These are phyloP conservation scores for Parietaria judaica DNA, from an alignment of 306 rosid species.

Conservation along the genomic window DNA sequence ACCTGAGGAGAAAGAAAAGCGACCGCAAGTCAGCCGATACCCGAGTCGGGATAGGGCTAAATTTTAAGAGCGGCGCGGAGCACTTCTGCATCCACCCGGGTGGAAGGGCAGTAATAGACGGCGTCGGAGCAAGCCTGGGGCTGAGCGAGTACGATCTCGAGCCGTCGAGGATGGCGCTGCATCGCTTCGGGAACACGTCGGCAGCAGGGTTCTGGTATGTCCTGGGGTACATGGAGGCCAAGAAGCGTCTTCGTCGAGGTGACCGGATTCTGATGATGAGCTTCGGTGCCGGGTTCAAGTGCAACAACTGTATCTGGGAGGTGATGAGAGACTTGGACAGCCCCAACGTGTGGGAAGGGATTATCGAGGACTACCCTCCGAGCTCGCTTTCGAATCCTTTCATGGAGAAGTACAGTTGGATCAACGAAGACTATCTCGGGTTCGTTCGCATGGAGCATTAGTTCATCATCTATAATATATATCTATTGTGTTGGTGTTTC, in stretches of 20 bases:
- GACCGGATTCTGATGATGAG: constrained; percentile 69
- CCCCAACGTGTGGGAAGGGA: constrained; percentile 61
- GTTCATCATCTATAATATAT: background rate
- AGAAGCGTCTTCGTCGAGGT: constrained; percentile 69
- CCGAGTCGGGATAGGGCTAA: constrained; percentile 22
- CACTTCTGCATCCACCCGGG: constrained; percentile 82
- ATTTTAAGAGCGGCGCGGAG: constrained; percentile 53
- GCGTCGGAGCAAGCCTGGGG: constrained; percentile 57
- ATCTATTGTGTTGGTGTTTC: background rate
- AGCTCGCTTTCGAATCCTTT: constrained; percentile 35
- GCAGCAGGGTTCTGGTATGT: constrained; percentile 91
- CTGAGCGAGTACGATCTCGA: constrained; percentile 56
- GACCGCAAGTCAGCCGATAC: background rate
- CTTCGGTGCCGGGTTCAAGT: constrained; percentile 87
- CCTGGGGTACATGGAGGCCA: constrained; percentile 88
- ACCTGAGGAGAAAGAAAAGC: background rate
- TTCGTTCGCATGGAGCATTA: constrained; percentile 46
- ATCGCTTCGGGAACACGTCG: constrained; percentile 79
- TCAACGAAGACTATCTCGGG: constrained; percentile 53
- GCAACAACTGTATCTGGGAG: constrained; percentile 87
- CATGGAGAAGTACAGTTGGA: constrained; percentile 61
- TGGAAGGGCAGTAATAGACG: constrained; percentile 69
- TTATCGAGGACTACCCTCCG: constrained; percentile 55
- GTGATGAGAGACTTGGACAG: constrained; percentile 54
- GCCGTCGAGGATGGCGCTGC: constrained; percentile 76